phyloP scores from a whole-genome alignment of 1,284 basidiomycete species.

The Malassezia psittaci region DNA sequence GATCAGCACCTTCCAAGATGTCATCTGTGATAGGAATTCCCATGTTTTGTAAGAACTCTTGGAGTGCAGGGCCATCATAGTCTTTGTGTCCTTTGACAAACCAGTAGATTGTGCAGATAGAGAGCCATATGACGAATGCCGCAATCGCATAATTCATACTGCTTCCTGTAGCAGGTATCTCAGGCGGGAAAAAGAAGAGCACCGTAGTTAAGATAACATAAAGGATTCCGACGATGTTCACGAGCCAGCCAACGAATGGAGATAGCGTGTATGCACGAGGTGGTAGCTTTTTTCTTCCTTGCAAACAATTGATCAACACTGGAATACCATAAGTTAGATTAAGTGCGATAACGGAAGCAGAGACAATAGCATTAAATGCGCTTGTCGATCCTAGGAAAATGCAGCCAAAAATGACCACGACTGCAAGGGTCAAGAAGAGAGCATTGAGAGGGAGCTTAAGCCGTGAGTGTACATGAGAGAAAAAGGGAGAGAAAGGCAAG shows the following conservation, averaged over 20 bases:
- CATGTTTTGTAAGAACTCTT: not conserved
- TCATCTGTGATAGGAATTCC: not conserved
- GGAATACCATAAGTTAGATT: constrained; percentile 50
- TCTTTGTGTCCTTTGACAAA: constrained; percentile 19
- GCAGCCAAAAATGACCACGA: constrained; percentile 45
- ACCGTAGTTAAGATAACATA: constrained; percentile 50
- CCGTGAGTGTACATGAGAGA: constrained; percentile 52
- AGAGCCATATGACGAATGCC: constrained; percentile 25
- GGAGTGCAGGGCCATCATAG: constrained; percentile 22
- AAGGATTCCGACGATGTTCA: constrained; percentile 49
- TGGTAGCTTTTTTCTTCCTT: constrained; percentile 2
- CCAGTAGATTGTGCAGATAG: constrained; percentile 24
- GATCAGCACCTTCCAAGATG: not conserved
- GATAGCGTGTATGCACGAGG: not conserved
- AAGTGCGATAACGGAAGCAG: constrained; percentile 50
- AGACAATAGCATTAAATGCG: constrained; percentile 52
- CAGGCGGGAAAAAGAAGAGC: constrained; percentile 53
- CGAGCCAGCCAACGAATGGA: constrained; percentile 3
- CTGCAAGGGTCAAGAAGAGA: constrained; percentile 55
- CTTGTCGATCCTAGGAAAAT: constrained; percentile 54
- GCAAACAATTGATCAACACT: constrained; percentile 32
- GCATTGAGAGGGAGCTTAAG: constrained; percentile 49
- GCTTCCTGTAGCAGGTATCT: constrained; percentile 46
- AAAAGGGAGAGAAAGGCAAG: constrained; percentile 55
- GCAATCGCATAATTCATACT: constrained; percentile 51